Evolutionary conservation across 257 asterid species (phyloP).

Genomic region (Gardenia jasminoides): DNA sequence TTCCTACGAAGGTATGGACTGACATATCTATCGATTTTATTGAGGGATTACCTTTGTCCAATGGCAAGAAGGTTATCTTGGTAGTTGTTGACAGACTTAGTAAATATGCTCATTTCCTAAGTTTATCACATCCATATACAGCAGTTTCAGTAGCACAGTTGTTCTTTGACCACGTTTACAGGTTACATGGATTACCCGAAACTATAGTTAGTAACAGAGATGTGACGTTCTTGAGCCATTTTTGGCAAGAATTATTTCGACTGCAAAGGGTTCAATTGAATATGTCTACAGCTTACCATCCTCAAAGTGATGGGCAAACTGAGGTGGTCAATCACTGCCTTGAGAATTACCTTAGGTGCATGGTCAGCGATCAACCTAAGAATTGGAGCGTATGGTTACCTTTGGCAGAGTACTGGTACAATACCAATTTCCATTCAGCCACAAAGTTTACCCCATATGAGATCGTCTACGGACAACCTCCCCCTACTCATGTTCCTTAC

Average conservation of each 20-base stretch:
- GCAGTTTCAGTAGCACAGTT: neutral
- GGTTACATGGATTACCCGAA: neutral
- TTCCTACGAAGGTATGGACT: neutral
- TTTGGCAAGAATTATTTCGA: neutral
- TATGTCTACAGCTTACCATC: neutral
- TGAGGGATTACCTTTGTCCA: neutral
- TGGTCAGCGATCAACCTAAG: neutral
- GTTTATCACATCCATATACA: fast-evolving
- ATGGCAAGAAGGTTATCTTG: neutral
- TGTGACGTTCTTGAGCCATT: neutral
- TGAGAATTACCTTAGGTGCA: neutral
- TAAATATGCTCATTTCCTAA: neutral
- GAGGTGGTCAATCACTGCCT: neutral
- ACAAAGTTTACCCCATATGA: neutral
- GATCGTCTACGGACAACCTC: neutral
- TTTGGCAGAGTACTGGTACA: neutral
- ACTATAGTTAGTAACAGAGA: neutral
- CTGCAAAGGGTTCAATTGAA: neutral
- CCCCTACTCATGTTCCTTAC: neutral
- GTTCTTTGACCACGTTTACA: neutral
- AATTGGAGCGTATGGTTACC: neutral
- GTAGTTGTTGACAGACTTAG: neutral
- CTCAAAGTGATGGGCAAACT: neutral
- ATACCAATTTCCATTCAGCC: neutral
- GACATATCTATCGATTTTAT: neutral